These are phyloP conservation scores for Orychophragmus violaceus DNA, from an alignment of 345 rosid species.

Conservation along the genomic window DNA sequence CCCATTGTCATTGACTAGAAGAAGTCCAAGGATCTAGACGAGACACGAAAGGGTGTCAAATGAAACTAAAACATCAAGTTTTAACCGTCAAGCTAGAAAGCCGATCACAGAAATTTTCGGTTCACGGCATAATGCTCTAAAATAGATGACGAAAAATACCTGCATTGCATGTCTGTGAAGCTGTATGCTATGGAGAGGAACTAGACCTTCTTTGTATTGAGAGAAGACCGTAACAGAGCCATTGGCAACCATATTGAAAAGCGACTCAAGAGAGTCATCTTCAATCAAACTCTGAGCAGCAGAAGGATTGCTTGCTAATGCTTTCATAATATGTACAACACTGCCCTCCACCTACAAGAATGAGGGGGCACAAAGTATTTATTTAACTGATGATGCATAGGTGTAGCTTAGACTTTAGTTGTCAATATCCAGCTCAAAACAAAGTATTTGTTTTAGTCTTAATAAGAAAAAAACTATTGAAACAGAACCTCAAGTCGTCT, in stretches of 20 bases:
- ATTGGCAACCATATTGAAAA: slow-evolving; percentile 88
- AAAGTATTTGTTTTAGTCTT: not conserved
- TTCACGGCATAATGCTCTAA: not conserved
- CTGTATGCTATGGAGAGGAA: slow-evolving; percentile 82
- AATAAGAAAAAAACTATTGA: not conserved
- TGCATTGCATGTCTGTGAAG: slow-evolving; percentile 99
- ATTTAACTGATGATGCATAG: slow-evolving; percentile 4
- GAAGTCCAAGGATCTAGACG: slow-evolving; percentile 80
- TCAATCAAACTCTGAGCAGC: slow-evolving; percentile 95
- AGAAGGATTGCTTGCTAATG: slow-evolving; percentile 82
- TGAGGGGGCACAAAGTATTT: not conserved
- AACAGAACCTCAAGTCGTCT: slow-evolving; percentile 80
- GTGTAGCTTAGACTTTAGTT: not conserved
- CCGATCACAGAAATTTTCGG: not conserved
- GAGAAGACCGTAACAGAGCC: slow-evolving; percentile 70
- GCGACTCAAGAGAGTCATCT: slow-evolving; percentile 86
- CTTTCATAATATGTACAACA: slow-evolving; percentile 95
- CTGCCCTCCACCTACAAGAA: slow-evolving; percentile 85
- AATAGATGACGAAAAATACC: slow-evolving; percentile 35
- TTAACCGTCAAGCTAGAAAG: not conserved
- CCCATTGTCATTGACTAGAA: slow-evolving; percentile 90
- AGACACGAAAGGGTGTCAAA: slow-evolving; percentile 8
- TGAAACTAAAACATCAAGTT: slow-evolving; percentile 11
- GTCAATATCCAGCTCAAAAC: slow-evolving; percentile 15
- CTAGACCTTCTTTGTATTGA: slow-evolving; percentile 57